These are phyloP conservation scores for Pyrenochaeta sp. DNA, from an alignment of 2,329 filamentous ascomycete genomes.

Conservation along the genomic window DNA sequence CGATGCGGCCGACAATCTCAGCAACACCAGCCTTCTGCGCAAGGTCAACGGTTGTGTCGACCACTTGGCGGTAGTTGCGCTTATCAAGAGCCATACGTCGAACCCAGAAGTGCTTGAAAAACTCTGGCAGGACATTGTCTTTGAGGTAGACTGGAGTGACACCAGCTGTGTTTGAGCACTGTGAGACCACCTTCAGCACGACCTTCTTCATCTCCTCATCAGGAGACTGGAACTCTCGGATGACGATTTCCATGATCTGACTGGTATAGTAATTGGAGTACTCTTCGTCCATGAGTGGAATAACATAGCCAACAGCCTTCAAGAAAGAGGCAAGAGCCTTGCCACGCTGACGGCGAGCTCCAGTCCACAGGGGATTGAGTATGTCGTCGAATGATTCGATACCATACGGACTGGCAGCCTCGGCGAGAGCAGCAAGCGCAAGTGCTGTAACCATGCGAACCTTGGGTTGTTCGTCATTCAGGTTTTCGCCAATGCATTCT, in stretches of 20 bases:
- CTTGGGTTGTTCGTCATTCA: constrained; percentile 98
- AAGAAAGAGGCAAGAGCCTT: constrained; percentile 96
- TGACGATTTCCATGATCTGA: constrained; percentile 98
- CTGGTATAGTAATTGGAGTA: constrained; percentile 99
- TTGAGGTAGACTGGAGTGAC: constrained; percentile 95
- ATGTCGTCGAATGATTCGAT: constrained; percentile 99
- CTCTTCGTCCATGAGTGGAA: constrained; percentile 98
- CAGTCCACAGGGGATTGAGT: constrained; percentile 95
- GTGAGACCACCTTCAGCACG: constrained; percentile 94
- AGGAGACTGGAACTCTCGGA: constrained; percentile 94
- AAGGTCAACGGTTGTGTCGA: constrained; percentile 96
- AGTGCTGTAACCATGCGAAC: constrained; percentile 95
- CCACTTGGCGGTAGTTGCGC: constrained; percentile 96
- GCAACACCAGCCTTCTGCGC: constrained; percentile 97
- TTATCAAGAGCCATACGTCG: constrained; percentile 96
- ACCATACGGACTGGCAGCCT: constrained; percentile 97
- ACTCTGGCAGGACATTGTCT: constrained; percentile 92
- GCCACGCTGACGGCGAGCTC: constrained; percentile 92
- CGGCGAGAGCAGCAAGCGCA: constrained; percentile 91
- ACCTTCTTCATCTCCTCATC: constrained; percentile 99
- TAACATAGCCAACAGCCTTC: constrained; percentile 97
- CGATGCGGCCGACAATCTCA: constrained; percentile 92
- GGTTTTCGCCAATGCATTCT: constrained; percentile 93
- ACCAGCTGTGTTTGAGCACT: constrained; percentile 92
- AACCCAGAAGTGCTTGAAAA: constrained; percentile 99